phyloP scores from a whole-genome alignment of 768 basidiomycete genomes.

The Cystofilobasidium bisporidii region DNA sequence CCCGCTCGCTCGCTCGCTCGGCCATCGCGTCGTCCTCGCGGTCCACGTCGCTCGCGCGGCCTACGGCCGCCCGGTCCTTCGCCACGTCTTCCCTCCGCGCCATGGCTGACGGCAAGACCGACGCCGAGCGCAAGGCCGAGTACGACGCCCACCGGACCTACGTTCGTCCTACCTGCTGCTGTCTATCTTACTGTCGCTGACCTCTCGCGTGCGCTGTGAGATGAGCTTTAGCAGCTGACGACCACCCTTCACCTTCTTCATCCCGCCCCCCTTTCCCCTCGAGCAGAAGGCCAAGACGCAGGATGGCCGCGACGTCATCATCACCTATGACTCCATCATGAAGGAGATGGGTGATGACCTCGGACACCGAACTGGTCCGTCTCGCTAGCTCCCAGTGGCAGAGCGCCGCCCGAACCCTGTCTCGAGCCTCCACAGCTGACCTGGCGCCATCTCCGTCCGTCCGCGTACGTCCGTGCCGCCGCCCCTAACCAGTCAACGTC shows the following conservation, averaged over 20 bases:
- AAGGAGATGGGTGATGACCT: not conserved
- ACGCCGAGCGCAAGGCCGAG: conserved; percentile 3
- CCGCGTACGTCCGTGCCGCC: no score
- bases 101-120: not conserved
- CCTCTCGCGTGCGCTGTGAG: no score
- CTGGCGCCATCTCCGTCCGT: no score
- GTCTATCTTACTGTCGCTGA: not conserved
- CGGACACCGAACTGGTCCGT: not conserved
- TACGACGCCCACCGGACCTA: not conserved
- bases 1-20: no score
- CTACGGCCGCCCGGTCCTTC: not conserved
- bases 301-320: not conserved
- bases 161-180: not conserved
- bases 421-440: no score
- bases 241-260: no score
- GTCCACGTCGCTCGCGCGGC: no score
- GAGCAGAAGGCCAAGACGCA: not conserved
- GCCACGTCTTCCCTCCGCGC: not conserved
- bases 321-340: not conserved
- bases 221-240: no score
- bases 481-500: conserved; percentile 37
- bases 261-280: not conserved
- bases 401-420: no score
- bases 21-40: no score
- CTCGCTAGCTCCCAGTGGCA: no score